These are phyloP conservation scores for Lentinula lateritia DNA, from an alignment of 768 basidiomycete genomes.

Conservation along the genomic window DNA sequence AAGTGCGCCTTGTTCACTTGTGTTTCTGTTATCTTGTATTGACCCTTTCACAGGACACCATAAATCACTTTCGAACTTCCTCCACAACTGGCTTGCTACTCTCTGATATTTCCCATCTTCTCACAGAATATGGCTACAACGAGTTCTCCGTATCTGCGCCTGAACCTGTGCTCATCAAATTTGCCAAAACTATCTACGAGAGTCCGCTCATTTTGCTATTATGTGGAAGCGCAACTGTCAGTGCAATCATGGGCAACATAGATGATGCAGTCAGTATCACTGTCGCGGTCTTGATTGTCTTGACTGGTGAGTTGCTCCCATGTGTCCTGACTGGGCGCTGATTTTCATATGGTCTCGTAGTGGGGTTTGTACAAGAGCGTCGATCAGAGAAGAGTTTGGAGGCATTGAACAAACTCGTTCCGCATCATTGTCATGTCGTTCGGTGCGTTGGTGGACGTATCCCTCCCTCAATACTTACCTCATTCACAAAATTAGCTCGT, in stretches of 20 bases:
- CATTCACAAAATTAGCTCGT: slow-evolving; percentile 15
- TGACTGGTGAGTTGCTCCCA: slow-evolving; percentile 61
- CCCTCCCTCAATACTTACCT: slow-evolving; percentile 15
- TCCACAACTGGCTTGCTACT: slow-evolving; percentile 55
- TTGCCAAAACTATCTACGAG: slow-evolving; percentile 93
- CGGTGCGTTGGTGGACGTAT: slow-evolving; percentile 32
- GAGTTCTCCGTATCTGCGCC: slow-evolving; percentile 85
- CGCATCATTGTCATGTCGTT: slow-evolving; percentile 90
- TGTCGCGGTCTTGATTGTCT: slow-evolving; percentile 85
- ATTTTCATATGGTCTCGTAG: slow-evolving; percentile 24
- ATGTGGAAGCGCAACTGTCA: slow-evolving; percentile 85
- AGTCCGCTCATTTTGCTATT: slow-evolving; percentile 87
- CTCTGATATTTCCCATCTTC: slow-evolving; percentile 56
- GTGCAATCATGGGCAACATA: slow-evolving; percentile 89
- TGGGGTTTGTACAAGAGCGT: slow-evolving; percentile 94
- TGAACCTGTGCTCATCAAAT: slow-evolving; percentile 80
- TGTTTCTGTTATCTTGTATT: slow-evolving; percentile 1
- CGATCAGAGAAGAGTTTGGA: slow-evolving; percentile 93
- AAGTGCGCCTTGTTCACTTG: slow-evolving; percentile 37
- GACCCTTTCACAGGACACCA: slow-evolving; percentile 52
- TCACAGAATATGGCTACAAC: slow-evolving; percentile 78
- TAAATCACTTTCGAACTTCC: slow-evolving; percentile 66
- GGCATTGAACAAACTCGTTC: slow-evolving; percentile 93
- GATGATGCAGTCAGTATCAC: slow-evolving; percentile 94
- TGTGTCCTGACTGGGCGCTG: slow-evolving; percentile 12